Base-by-base conservation (phyloP, 2,329 filamentous ascomycete genomes). In the Stemphylium vesicarium region DNA sequence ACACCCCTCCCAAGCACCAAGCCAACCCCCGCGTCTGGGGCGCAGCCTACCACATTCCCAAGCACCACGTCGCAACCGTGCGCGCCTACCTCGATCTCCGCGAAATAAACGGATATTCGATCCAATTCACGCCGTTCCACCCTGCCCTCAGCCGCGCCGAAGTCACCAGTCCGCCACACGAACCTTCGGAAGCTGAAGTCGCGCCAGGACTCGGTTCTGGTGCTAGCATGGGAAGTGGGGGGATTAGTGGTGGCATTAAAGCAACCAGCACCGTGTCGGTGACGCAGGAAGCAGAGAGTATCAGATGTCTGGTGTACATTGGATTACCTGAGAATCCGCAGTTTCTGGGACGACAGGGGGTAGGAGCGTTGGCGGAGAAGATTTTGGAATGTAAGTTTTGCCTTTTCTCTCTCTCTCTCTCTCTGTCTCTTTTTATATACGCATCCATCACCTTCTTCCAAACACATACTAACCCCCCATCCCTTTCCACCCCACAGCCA, bases 101-200 rank as follows among this genome's bases (percentile, higher is more conserved):
- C 40, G 95, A 99, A 77, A 96, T 98, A 72, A 96, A 98, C 78
- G 95, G 95, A 22, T 99, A 99, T 78, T 91, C 88, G 49, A 96
- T 96, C 63, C 93, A 97, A 77, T 91, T 92, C 75, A 91, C 92
- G 24, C 86, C 89, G 0, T 97, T 98, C 75, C 82, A 93, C 66
- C 87, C 88, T 6, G 81, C 84, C 75, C 39, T 51, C 42, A 32
- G 49, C 64, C 13, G 47, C 40, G 50, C 59, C 67, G 76, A n/a
- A 72, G 75, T 51, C 13, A 52, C 54, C n/a, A 15, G 20, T 11
- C 36, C 29, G 18, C 36, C 53, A 2, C 36, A n/a, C 13, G 44
- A 41, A 9, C 38, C 29, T 2, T 24, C 7, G 38, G 41, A 52
- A 31, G 4, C 44, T 12, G 18, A 45, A 36, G 15, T 20, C 50